Conservation (phyloP, 1,284 basidiomycete genomes). For the Sanghuangporus baumii region DNA sequence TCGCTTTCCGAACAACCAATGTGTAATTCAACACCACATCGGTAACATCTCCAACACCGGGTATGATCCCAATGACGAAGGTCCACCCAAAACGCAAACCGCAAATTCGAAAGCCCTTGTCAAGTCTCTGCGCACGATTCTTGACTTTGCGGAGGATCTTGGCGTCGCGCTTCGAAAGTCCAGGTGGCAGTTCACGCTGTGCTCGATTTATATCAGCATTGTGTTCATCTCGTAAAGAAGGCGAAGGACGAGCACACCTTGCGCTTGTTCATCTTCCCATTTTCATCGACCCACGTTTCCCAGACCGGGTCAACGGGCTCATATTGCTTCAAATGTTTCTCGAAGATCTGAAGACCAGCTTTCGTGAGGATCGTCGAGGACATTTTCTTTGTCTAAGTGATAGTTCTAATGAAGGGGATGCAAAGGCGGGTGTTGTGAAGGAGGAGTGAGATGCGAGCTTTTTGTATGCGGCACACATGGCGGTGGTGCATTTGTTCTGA, state of each 20-base stretch:
- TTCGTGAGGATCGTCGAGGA: conserved; percentile 36
- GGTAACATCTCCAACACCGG: conserved; percentile 63
- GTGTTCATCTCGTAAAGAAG: background rate
- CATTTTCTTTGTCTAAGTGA: conserved; percentile 21
- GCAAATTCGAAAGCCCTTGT: conserved; percentile 83
- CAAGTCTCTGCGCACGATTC: conserved; percentile 81
- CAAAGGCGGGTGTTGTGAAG: background rate
- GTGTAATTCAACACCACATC: conserved; percentile 68
- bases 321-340: conserved; percentile 57
- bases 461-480: background rate
- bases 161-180: conserved; percentile 74
- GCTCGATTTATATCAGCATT: background rate
- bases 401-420: too few relatives aligned
- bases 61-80: conserved; percentile 75
- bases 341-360: conserved; percentile 55
- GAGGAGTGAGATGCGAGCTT: background rate
- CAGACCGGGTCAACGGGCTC: conserved; percentile 76
- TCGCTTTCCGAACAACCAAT: conserved; percentile 75
- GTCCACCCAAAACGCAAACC: conserved; percentile 88
- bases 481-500: background rate
- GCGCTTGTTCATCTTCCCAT: conserved; percentile 62
- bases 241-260: conserved; percentile 44
- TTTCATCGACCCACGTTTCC: conserved; percentile 62
- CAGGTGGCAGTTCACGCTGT: conserved; percentile 70
- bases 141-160: conserved; percentile 73